Evolutionary conservation across 495 filamentous ascomycete species (phyloP).

Genomic region (Penicillium flavigenum): DNA sequence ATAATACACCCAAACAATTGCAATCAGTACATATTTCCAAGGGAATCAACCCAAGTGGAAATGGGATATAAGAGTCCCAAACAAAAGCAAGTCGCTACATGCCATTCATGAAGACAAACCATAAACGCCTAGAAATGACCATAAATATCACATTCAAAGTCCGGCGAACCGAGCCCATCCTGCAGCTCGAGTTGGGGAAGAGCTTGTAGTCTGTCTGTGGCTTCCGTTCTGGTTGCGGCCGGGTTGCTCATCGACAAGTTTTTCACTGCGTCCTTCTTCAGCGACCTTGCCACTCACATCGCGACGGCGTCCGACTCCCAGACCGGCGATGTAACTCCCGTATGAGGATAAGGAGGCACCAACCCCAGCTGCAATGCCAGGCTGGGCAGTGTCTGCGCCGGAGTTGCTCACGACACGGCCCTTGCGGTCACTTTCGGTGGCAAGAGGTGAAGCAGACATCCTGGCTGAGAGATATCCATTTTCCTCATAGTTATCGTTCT

Average conservation of each 20-base stretch:
- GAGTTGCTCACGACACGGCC: slow-evolving; percentile 54
- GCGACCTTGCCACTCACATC: slow-evolving; percentile 83
- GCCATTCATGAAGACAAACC: slow-evolving; percentile 20
- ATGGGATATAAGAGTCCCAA: slow-evolving; percentile 9
- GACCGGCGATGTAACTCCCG: slow-evolving; percentile 58
- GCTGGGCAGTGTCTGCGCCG: slow-evolving; percentile 38
- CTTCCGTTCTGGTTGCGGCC: slow-evolving; percentile 4
- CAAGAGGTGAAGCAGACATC: slow-evolving; percentile 26
- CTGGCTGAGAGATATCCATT: slow-evolving; percentile 14
- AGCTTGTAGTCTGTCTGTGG: slow-evolving; percentile 11
- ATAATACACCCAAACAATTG: not conserved
- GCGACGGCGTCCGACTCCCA: slow-evolving; percentile 50
- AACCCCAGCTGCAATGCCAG: slow-evolving; percentile 19
- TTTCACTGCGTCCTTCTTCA: slow-evolving; percentile 72
- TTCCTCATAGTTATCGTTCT: slow-evolving; percentile 33
- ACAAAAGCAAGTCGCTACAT: slow-evolving; percentile 25
- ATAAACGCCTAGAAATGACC: slow-evolving; percentile 20
- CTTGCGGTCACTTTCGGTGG: slow-evolving; percentile 41
- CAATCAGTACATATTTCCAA: slow-evolving; percentile 10
- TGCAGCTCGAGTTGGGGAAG: slow-evolving; percentile 35
- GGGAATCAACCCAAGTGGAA: slow-evolving; percentile 4
- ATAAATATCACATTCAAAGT: slow-evolving; percentile 29
- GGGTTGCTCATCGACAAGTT: slow-evolving; percentile 18
- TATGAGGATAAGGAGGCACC: slow-evolving; percentile 45
- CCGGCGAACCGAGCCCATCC: slow-evolving; percentile 52